Evolutionary conservation across 139 green algal species (phyloP).

Genomic region (Tetraselmis chui): DNA sequence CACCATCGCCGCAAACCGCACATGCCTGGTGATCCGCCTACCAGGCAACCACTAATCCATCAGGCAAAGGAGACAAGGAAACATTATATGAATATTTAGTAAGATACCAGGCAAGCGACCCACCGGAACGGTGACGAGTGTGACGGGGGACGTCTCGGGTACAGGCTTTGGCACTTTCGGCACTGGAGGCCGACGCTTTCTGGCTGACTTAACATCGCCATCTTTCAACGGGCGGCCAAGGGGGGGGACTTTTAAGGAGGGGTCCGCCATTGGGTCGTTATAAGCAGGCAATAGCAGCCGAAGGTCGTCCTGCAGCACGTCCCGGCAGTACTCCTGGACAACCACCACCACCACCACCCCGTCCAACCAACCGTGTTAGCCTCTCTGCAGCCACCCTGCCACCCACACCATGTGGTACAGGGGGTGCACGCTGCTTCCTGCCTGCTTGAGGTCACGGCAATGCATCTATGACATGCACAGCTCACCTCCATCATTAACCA

Average conservation of each 20-base stretch:
- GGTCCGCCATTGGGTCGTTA: not conserved
- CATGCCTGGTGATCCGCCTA: not conserved
- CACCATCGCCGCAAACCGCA: not conserved
- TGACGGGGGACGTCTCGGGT: no score
- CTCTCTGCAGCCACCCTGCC: not conserved
- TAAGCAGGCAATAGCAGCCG: not conserved
- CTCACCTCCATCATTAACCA: not conserved
- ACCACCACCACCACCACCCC: not conserved
- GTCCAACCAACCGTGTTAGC: not conserved
- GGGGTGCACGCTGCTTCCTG: not conserved
- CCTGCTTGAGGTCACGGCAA: not conserved
- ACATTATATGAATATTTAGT: no score
- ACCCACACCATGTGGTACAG: not conserved
- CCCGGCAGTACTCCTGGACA: not conserved
- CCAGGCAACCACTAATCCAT: no score
- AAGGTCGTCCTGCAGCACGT: not conserved
- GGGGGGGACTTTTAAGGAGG: not conserved
- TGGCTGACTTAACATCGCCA: not conserved
- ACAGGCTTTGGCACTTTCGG: no score
- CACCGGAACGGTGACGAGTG: no score
- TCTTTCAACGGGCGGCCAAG: not conserved
- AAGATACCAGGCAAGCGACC: no score
- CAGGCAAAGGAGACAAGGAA: no score
- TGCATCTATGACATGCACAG: not conserved
- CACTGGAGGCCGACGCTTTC: no score